These are phyloP conservation scores for Ophiostoma novo-ulmi DNA, from an alignment of 2,329 filamentous ascomycete species.

Conservation along the genomic window DNA sequence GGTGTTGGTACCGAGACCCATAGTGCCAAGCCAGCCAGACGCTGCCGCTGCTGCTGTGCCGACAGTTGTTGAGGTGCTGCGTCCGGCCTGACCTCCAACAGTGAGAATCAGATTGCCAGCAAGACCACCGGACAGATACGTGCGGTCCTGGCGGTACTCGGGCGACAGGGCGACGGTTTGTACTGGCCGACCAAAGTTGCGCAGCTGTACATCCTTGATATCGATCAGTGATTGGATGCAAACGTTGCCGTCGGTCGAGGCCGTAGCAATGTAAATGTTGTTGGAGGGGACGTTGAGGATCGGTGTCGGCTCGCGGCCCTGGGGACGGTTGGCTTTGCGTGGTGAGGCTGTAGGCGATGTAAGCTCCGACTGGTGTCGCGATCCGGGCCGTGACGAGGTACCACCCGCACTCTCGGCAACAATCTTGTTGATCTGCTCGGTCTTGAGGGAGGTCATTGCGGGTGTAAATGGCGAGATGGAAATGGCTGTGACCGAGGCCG, in stretches of 20 bases:
- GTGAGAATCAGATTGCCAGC: constrained; percentile 86
- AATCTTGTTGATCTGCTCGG: constrained; percentile 38
- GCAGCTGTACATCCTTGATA: constrained; percentile 79
- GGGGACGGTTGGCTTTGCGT: constrained; percentile 43
- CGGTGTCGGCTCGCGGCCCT: constrained; percentile 46
- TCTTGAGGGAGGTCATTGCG: constrained; percentile 43
- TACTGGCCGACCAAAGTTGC: constrained; percentile 89
- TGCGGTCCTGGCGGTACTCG: constrained; percentile 83
- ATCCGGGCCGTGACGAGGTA: constrained; percentile 33
- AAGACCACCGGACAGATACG: constrained; percentile 84
- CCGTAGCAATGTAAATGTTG: constrained; percentile 86
- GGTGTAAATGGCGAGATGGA: constrained; percentile 83
- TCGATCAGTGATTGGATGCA: constrained; percentile 86
- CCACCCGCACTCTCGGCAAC: constrained; percentile 36
- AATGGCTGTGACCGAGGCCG: constrained; percentile 81
- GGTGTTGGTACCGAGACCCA: constrained; percentile 71
- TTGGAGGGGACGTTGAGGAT: constrained; percentile 77
- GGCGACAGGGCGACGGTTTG: constrained; percentile 92
- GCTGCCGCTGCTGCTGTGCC: constrained; percentile 76
- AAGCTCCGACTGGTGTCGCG: constrained; percentile 37
- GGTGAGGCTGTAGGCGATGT: constrained; percentile 48
- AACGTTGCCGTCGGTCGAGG: constrained; percentile 92
- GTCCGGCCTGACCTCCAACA: constrained; percentile 69
- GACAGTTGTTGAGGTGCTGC: constrained; percentile 82
- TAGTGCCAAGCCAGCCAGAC: constrained; percentile 83